Base-by-base conservation (phyloP, 495 filamentous ascomycete species). In the Penicillium paxilli region DNA sequence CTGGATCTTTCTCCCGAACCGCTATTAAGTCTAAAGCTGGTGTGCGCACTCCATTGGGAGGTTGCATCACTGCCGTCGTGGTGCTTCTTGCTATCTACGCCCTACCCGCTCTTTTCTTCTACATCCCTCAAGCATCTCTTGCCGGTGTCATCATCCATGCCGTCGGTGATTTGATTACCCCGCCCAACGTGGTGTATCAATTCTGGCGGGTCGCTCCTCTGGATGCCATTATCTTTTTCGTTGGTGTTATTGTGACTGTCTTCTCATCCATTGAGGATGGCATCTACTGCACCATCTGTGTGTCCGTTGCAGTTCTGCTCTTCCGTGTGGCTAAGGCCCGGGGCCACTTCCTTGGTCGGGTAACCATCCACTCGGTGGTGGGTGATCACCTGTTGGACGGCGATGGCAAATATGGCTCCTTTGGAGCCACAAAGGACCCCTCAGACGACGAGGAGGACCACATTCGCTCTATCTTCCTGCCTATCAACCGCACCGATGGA, bases 11-110 rank as follows among this genome's bases (percentile, higher is more conserved):
- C 79, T 96, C 91, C 14, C 87, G 94, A 21, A 98, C 94, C 41
- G 94, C 94, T 22, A 98, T 98, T 77, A 96, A 98, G 72, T 93
- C 92, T 1, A 98, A 98, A 76, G 92, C 95, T 35, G 94, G 94
- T 61, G 94, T 98, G 2, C 86, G 92, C 5, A 96, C 92, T 11
- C 94, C 94, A 1, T 87, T 97, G 51, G 93, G 90, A 8, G 94
- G 94, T 73, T 79, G 93, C 20, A 92, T 98, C 56, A 98, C 94
- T 7, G 93, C 89, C 0, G 17, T 87, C 14, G 84, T 98, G 8
- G 94, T 98, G 9, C 81, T 98, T 0, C 77, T 98, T n/a, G 92
- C 94, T 52, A 95, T 96, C 67, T 98, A 98, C 63, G 91, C 90
- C 16, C 78, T 98, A 16, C 85, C 95, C 4, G 86, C 89, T 5